Evolutionary conservation across 1,284 basidiomycete species (phyloP).

Genomic region (Irpex sp.): DNA sequence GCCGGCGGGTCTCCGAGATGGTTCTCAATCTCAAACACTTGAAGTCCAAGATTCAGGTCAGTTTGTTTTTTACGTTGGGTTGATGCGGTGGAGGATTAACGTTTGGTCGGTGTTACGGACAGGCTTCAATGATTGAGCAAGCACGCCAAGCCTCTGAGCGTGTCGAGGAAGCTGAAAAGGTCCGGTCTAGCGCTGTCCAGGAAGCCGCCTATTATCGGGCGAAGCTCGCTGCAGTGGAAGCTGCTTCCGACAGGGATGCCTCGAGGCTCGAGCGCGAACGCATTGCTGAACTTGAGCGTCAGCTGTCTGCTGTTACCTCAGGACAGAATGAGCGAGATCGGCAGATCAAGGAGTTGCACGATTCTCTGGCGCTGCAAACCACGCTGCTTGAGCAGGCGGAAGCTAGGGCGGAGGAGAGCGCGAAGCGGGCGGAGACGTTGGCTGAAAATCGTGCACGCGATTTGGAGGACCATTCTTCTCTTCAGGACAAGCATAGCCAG

Average conservation of each 20-base stretch:
- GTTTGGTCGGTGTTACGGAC: conserved; percentile 2
- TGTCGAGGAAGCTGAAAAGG: conserved; percentile 77
- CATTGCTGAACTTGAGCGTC: conserved; percentile 75
- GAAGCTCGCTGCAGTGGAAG: conserved; percentile 86
- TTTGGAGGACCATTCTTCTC: conserved; percentile 65
- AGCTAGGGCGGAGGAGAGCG: conserved; percentile 76
- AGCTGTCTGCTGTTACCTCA: conserved; percentile 63
- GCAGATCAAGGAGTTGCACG: conserved; percentile 70
- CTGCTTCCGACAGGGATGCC: conserved; percentile 61
- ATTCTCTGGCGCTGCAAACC: conserved; percentile 73
- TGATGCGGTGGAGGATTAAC: neutral
- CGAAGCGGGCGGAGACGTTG: conserved; percentile 78
- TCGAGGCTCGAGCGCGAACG: conserved; percentile 81
- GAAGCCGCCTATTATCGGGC: conserved; percentile 97
- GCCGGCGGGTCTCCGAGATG: conserved; percentile 62
- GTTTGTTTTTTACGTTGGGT: conserved; percentile 20
- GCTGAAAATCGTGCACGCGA: conserved; percentile 77
- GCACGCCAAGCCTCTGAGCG: conserved; percentile 76
- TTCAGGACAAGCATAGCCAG: conserved; percentile 64
- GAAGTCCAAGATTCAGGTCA: conserved; percentile 83
- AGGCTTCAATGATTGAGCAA: conserved; percentile 75
- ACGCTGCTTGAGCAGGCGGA: conserved; percentile 80
- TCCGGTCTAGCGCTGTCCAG: conserved; percentile 80
- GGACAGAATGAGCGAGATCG: conserved; percentile 70
- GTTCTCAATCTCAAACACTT: conserved; percentile 87